Evolutionary conservation across 2,329 filamentous ascomycete genomes (phyloP), one percentile per base, ranked within the genome.

Genomic region (Myriosclerotinia curreyana): DNA sequence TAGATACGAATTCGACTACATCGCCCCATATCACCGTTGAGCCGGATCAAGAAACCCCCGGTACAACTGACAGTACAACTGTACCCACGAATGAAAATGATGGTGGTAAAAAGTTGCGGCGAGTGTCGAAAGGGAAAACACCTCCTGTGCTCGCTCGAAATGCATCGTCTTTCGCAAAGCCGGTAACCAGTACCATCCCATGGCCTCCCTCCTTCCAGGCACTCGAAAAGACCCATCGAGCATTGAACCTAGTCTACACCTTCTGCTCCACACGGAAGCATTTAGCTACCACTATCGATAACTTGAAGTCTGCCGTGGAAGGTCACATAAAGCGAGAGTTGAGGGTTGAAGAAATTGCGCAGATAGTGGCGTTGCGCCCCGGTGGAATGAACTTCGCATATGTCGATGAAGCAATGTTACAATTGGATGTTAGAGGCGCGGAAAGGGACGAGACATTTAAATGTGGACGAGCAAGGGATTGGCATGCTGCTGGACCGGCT

Each of bases 181-280:
- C 69, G 2, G 66, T 71, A 20, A 71, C 68, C 42, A 70, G 65
- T 49, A 53, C 65, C 14, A 64, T 74, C 14, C 69, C 72, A 50
- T 97, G 94, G 92, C 92, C 93, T 0, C 81, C 85, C 1, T 80
- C 83, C 53, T 91, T 98, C 75, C 88, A 85, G 64, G 79, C 81
- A 50, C 81, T 98, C 11, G 86, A 89, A 34, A 87, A 88, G 74
- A 90, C 88, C 0, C 90, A 98, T 74, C 85, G 87, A 66, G 94
- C 95, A 1, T 78, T 99, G 66, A 99, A 96, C 71, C 79, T 98
- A 1, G 92, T 98, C 0, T 96, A 92, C 71, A 98, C 95, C 0
- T 98, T 99, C 74, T 96, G 92, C 78, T 95, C 88, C 74, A 94
- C 94, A 1, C 87, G 95, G 53, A 97, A 96, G 74, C 91, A 98